These are phyloP conservation scores for Hypoxylon cercidicola DNA, from an alignment of 495 filamentous ascomycete genomes.

Conservation along the genomic window DNA sequence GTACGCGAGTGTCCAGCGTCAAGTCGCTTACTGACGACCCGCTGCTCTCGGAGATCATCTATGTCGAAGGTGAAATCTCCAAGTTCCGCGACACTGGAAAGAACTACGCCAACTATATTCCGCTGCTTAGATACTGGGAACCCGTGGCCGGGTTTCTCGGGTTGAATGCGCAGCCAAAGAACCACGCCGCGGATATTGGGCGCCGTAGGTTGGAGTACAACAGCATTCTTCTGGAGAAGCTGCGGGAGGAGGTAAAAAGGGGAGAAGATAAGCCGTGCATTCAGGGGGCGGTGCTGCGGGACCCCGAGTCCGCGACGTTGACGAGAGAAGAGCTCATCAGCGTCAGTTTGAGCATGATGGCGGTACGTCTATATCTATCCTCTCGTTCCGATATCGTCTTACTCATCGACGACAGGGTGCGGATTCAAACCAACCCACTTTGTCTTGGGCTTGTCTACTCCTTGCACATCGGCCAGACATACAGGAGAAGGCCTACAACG, in stretches of 20 bases:
- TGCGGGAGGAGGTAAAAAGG: conserved; percentile 68
- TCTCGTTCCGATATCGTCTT: neutral
- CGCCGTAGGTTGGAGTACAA: conserved; percentile 66
- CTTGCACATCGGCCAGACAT: conserved; percentile 73
- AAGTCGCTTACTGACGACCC: conserved; percentile 59
- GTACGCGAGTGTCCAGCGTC: conserved; percentile 68
- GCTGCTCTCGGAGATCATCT: conserved; percentile 69
- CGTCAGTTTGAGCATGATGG: conserved; percentile 79
- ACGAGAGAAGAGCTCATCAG: conserved; percentile 72
- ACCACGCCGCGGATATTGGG: conserved; percentile 64
- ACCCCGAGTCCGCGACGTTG: conserved; percentile 66
- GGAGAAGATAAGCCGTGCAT: conserved; percentile 77
- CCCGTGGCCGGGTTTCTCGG: conserved; percentile 33
- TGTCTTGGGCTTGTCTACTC: conserved; percentile 74
- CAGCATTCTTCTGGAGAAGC: conserved; percentile 65
- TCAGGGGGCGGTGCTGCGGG: conserved; percentile 73
- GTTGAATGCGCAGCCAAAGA: conserved; percentile 41
- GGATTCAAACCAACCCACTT: conserved; percentile 31
- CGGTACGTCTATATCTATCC: conserved; percentile 12
- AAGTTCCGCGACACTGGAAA: conserved; percentile 74
- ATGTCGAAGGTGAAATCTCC: conserved; percentile 70
- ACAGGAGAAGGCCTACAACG: conserved; percentile 69
- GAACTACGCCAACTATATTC: conserved; percentile 79
- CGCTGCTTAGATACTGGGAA: conserved; percentile 67
- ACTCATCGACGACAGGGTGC: conserved; percentile 18